Conservation (phyloP, 805 yeast genomes). For the Candida hungchunana region DNA sequence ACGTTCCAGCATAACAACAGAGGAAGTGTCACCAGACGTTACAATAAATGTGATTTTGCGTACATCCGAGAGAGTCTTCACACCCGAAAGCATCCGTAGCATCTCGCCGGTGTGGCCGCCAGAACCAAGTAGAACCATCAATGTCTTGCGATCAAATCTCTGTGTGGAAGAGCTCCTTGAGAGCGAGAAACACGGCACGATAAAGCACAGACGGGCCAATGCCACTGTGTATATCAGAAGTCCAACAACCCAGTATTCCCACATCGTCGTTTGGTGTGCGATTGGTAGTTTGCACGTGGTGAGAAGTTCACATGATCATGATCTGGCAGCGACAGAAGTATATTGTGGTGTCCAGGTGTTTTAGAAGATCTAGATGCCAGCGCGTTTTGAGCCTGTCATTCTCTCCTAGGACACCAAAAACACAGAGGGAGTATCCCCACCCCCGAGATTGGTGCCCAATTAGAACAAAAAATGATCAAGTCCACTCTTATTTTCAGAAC, state of each 20-base stretch:
- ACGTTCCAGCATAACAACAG: slow-evolving; percentile 31
- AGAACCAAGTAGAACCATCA: slow-evolving; percentile 63
- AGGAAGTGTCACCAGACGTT: slow-evolving; percentile 49
- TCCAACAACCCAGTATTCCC: slow-evolving; percentile 7
- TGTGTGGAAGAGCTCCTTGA: not conserved
- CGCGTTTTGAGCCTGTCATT: not conserved
- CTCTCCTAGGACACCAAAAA: too few species aligned
- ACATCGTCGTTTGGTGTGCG: slow-evolving; percentile 3
- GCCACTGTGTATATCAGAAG: slow-evolving; percentile 8
- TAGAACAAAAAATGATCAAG: slow-evolving; percentile 42
- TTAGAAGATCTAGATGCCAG: not conserved
- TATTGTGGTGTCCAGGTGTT: slow-evolving; percentile 1
- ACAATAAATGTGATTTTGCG: slow-evolving; percentile 32
- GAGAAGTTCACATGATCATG: too few species aligned
- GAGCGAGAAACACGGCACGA: slow-evolving; percentile 14
- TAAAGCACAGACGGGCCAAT: slow-evolving; percentile 11
- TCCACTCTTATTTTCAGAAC: slow-evolving; percentile 63
- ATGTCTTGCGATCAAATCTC: slow-evolving; percentile 11
- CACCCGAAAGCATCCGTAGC: slow-evolving; percentile 56
- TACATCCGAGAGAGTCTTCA: slow-evolving; percentile 19
- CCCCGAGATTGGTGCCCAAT: not conserved
- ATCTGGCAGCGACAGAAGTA: too few species aligned
- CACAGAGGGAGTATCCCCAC: too few species aligned
- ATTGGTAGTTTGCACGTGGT: not conserved
- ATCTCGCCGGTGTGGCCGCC: slow-evolving; percentile 98